Percentiles rank a stretch among this genome's conserved stretches.
phyloP scores from a whole-genome alignment of 441 rosid genomes.

The Pelargonium cotyledonis region DNA sequence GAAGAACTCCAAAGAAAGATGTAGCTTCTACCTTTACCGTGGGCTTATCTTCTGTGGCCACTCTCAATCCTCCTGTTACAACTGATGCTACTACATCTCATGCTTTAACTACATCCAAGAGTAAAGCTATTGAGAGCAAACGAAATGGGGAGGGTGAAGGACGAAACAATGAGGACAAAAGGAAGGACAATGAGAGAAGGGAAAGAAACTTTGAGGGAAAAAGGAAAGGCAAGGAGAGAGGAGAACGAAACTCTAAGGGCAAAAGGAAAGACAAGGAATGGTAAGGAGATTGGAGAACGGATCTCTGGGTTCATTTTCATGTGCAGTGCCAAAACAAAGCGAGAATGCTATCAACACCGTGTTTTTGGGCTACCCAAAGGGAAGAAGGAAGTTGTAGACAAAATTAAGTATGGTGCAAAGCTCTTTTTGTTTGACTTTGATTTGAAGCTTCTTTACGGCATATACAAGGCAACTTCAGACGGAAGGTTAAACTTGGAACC shows the following conservation, averaged over 20 bases:
- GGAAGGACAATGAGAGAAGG: neutral
- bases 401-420: conserved; percentile 41
- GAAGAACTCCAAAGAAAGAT: neutral
- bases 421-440: conserved; percentile 50
- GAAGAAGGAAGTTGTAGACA: conserved; percentile 23
- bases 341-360: conserved; percentile 35
- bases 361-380: conserved; percentile 42
- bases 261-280: conserved; percentile 5
- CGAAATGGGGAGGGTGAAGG: neutral
- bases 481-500: conserved; percentile 32
- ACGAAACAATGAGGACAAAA: neutral
- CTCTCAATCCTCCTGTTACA: neutral
- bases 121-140: neutral
- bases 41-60: too few species aligned
- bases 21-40: neutral
- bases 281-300: conserved; percentile 16
- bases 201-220: too few species aligned
- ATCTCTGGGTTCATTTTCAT: conserved; percentile 44
- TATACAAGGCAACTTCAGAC: conserved; percentile 34
- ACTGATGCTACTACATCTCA: neutral
- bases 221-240: neutral
- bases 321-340: conserved; percentile 43
- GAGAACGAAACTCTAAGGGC: neutral
- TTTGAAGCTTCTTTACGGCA: conserved; percentile 43
- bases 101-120: neutral